Evolutionary conservation across 1,284 basidiomycete genomes (phyloP).

Genomic region (Cerioporus squamosus): DNA sequence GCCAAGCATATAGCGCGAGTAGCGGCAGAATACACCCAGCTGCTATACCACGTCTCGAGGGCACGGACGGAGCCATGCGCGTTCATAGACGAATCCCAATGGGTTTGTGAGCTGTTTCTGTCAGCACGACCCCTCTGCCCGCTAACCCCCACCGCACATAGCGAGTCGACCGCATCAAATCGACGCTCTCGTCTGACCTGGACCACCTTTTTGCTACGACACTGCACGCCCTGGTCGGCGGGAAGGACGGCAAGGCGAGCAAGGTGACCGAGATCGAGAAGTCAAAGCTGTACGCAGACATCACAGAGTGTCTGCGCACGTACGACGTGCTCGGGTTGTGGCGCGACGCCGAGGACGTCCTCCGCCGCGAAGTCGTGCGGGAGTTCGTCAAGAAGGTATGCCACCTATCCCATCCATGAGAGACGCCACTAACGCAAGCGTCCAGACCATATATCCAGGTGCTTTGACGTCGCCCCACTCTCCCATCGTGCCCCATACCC

Average conservation of each 20-base stretch:
- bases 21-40: slow-evolving; percentile 88
- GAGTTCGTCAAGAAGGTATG: slow-evolving; percentile 78
- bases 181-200: slow-evolving; percentile 82
- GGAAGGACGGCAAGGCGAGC: slow-evolving; percentile 44
- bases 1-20: slow-evolving; percentile 88
- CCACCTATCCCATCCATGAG: neutral
- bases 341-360: slow-evolving; percentile 85
- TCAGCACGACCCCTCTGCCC: slow-evolving; percentile 9
- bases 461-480: slow-evolving; percentile 71
- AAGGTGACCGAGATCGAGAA: slow-evolving; percentile 60
- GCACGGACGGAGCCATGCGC: slow-evolving; percentile 75
- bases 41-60: slow-evolving; percentile 89
- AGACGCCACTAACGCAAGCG: slow-evolving; percentile 2
- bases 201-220: slow-evolving; percentile 76
- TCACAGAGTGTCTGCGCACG: slow-evolving; percentile 81
- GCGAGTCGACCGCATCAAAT: slow-evolving; percentile 82
- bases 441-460: slow-evolving; percentile 74
- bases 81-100: slow-evolving; percentile 83
- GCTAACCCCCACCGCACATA: slow-evolving; percentile 35
- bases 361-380: slow-evolving; percentile 71
- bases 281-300: slow-evolving; percentile 61
- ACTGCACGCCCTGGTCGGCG: slow-evolving; percentile 50
- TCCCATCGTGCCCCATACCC: slow-evolving; percentile 76
- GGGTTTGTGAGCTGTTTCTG: slow-evolving; percentile 63
- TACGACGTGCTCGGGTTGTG: slow-evolving; percentile 84